phyloP scores from a whole-genome alignment of 179 eudicot genomes.

The Beta lomatogona region DNA sequence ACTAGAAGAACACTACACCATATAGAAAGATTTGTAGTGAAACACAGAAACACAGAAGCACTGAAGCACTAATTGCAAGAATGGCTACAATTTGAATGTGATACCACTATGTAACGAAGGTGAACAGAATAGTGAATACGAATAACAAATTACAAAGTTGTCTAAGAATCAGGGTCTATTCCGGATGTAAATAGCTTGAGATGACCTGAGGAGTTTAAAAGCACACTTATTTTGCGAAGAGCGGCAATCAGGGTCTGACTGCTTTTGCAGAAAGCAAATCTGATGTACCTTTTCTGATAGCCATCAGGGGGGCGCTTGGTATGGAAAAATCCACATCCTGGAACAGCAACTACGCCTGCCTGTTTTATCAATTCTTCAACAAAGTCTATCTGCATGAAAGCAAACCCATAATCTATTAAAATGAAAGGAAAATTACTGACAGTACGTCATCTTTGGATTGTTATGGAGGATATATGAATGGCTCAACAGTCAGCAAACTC shows the following conservation, averaged over 20 bases:
- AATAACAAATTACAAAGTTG: constrained; percentile 5
- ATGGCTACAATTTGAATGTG: neutral
- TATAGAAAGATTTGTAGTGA: neutral
- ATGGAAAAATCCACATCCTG: constrained; percentile 92
- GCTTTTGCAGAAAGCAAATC: constrained; percentile 92
- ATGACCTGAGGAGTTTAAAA: constrained; percentile 55
- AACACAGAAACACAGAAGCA: neutral
- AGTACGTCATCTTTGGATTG: neutral
- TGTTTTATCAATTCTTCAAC: constrained; percentile 75
- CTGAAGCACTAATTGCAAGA: neutral
- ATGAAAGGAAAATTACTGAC: neutral
- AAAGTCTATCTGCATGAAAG: constrained; percentile 56
- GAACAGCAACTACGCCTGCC: constrained; percentile 87
- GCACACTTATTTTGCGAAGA: constrained; percentile 46
- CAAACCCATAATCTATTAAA: neutral
- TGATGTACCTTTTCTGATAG: constrained; percentile 59
- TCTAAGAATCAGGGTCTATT: constrained; percentile 4
- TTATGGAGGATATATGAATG: neutral
- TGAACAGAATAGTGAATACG: too few species aligned
- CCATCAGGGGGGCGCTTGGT: constrained; percentile 36
- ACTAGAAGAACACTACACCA: neutral
- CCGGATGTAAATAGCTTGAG: constrained; percentile 49
- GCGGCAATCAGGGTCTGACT: constrained; percentile 67
- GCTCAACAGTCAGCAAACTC: neutral
- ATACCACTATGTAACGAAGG: neutral